Base-by-base conservation (phyloP, 2,329 filamentous ascomycete species). In the Cladophialophora exuberans region DNA sequence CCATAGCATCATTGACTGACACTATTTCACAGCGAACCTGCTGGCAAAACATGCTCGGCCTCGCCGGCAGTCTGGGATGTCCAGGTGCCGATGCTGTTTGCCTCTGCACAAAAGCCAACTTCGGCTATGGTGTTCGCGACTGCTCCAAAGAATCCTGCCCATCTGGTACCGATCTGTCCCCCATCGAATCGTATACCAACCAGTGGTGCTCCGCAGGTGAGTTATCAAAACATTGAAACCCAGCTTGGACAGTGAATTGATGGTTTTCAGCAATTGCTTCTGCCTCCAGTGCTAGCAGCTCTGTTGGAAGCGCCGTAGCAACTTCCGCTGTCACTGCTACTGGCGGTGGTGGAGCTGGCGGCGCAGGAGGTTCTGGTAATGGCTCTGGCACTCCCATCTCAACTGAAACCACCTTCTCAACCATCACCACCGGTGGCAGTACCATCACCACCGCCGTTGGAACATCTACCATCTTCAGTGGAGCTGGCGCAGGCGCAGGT, bases 111-210 rank as follows among this genome's bases (percentile, higher is more conserved):
- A 71, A 65, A 49, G 26, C 59, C 18, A 59, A 79, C 69, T 78
- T 78, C 64, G 54, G 63, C 25, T 72, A 67, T 56, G 76, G 76
- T 54, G 68, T 79, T 43, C 73, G 70, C 31, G 76, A 79, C 65
- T 79, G 76, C 69, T 73, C 73, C 35, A 41, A 61, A 13, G 57
- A 77, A 64, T 72, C 74, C 28, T 79, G 76, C 64, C 71, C 72
- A 9, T 10, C 42, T 38, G 63, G 58, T 11, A 70, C 73, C 20
- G 66, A 75, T 54, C 56, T 70, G 9, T 51, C 57, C 43, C 42
- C 61, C 11, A 70, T 74, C 42, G 59, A 72, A 30, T 31, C 61
- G 2, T 69, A 66, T 43, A 74, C 70, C 35, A 56, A 68, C n/a
- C 55, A 57, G 20, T 66, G 71, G 54, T 77, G 74, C 62, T 66